These are phyloP conservation scores for Penicillium mononematosum DNA, from an alignment of 495 filamentous ascomycete species.

Conservation along the genomic window DNA sequence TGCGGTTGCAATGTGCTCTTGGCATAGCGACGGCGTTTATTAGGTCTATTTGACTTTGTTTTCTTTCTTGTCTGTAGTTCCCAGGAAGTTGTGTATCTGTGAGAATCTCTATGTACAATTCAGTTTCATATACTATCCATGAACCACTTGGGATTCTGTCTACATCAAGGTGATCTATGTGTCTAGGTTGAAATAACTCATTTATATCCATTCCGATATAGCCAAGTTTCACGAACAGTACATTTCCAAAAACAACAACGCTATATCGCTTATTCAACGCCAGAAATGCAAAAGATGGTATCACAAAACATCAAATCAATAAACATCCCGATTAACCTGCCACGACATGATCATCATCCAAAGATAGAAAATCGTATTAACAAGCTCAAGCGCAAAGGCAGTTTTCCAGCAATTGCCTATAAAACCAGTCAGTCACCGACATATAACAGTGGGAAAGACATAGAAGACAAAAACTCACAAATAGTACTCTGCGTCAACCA, in stretches of 20 bases:
- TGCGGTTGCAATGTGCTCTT: constrained; percentile 33
- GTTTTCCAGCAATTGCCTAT: constrained; percentile 58
- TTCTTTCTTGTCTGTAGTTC: constrained; percentile 7
- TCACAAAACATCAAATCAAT: constrained; percentile 7
- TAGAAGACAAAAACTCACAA: constrained; percentile 54
- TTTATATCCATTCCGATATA: neutral
- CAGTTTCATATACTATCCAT: neutral
- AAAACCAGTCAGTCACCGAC: constrained; percentile 1
- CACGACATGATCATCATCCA: constrained; percentile 95
- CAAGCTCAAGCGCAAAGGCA: constrained; percentile 63
- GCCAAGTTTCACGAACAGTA: neutral
- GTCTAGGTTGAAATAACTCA: neutral
- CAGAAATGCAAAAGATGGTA: constrained; percentile 22
- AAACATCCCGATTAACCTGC: constrained; percentile 73
- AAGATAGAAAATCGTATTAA: constrained; percentile 80
- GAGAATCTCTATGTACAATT: constrained; percentile 2
- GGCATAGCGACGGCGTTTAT: constrained; percentile 47
- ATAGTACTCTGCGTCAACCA: constrained; percentile 86
- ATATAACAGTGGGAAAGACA: neutral
- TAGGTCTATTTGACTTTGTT: constrained; percentile 10
- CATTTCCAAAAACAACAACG: neutral
- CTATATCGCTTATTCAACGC: constrained; percentile 13
- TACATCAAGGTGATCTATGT: neutral
- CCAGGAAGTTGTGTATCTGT: constrained; percentile 1
- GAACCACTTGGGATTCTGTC: neutral